Conservation (phyloP, 306 rosid species). For the Rosa rugosa region DNA sequence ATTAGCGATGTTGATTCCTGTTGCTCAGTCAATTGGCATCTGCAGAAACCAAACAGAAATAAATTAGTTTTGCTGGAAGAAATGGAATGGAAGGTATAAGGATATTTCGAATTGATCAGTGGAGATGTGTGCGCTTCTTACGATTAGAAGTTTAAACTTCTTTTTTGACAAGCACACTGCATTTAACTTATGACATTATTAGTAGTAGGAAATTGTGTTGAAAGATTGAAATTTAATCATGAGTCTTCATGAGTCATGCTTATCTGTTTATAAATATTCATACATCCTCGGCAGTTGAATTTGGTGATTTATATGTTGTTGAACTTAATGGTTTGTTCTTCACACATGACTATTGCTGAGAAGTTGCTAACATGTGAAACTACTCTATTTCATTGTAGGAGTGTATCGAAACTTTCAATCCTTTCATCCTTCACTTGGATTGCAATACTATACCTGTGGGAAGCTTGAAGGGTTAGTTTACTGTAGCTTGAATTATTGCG, state of each 20-base stretch:
- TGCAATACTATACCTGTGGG: slow-evolving; percentile 84
- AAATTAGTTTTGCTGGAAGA: slow-evolving; percentile 8
- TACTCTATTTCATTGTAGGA: slow-evolving; percentile 45
- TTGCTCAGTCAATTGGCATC: background rate
- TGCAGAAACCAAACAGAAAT: background rate
- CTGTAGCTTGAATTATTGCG: slow-evolving; percentile 2
- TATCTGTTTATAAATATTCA: background rate
- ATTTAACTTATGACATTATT: background rate
- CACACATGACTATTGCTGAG: background rate
- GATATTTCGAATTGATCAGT: background rate
- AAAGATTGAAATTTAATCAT: background rate
- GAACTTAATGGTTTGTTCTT: slow-evolving; percentile 14
- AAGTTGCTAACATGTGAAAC: slow-evolving; percentile 26
- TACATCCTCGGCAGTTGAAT: background rate
- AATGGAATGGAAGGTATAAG: slow-evolving; percentile 17
- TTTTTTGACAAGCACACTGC: background rate
- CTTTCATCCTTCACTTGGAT: slow-evolving; percentile 78
- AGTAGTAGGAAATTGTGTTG: background rate
- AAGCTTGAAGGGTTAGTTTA: slow-evolving; percentile 80
- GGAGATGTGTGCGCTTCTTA: background rate
- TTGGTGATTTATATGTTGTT: background rate
- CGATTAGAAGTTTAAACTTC: background rate
- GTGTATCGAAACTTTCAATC: slow-evolving; percentile 65
- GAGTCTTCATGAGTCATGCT: background rate
- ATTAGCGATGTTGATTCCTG: background rate